A percentile compares a stretch with the other conserved stretches of the same genome.
phyloP scores from a whole-genome alignment of 2,329 filamentous ascomycete genomes.

The Sclerotinia sclerotiorum region DNA sequence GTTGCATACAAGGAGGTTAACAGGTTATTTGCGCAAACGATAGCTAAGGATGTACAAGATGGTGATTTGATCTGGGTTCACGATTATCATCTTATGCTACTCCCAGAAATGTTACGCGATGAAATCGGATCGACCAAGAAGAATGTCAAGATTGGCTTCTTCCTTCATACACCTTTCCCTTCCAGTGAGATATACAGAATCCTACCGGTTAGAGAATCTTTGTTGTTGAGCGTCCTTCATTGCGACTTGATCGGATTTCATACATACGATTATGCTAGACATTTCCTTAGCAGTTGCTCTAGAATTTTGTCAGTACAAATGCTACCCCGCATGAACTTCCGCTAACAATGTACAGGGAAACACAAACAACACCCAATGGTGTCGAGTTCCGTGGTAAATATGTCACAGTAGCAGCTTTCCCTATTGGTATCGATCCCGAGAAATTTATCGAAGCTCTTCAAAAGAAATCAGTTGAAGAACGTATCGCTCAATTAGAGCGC shows the following conservation, averaged over 20 bases:
- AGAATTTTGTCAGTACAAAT: conserved; percentile 68
- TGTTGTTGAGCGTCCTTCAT: conserved; percentile 83
- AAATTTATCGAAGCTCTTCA: conserved; percentile 90
- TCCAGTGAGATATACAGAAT: conserved; percentile 97
- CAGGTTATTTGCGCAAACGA: conserved; percentile 82
- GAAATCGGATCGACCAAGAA: conserved; percentile 78
- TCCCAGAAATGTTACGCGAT: conserved; percentile 92
- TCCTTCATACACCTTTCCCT: conserved; percentile 95
- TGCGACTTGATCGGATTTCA: conserved; percentile 98
- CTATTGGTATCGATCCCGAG: conserved; percentile 95
- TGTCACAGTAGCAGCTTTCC: conserved; percentile 90
- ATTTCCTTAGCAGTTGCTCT: conserved; percentile 96
- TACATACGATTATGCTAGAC: conserved; percentile 97
- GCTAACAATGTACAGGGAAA: conserved; percentile 47
- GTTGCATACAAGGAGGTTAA: conserved; percentile 91
- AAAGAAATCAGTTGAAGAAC: conserved; percentile 81
- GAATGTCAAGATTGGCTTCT: conserved; percentile 97
- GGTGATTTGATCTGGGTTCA: conserved; percentile 97
- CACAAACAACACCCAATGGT: conserved; percentile 84
- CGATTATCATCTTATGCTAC: conserved; percentile 96
- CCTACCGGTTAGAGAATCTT: conserved; percentile 84
- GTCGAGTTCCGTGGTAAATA: conserved; percentile 88
- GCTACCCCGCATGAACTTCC: not conserved
- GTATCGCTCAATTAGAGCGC: conserved; percentile 78
- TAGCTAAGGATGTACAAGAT: conserved; percentile 84